Percentiles rank a stretch among this genome's conserved stretches.
Evolutionary conservation across 176 grass and related monocot genomes (phyloP).

Genomic region (Cenchrus fungigraminus): DNA sequence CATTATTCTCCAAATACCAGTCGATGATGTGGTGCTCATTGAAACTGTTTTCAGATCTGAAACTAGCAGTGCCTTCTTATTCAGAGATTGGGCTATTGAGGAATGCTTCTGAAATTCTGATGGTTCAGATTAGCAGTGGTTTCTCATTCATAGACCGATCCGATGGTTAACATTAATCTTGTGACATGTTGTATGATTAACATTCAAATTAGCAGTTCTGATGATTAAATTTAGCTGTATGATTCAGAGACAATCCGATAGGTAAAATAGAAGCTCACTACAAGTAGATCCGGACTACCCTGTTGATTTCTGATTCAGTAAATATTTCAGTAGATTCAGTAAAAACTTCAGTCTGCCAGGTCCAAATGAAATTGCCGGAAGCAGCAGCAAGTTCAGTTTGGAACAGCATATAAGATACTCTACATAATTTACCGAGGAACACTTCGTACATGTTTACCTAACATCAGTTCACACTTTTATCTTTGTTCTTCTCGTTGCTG

Average conservation of each 20-base stretch:
- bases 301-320: not conserved
- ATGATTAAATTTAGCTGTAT: not conserved
- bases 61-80: not conserved
- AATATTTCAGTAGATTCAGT: not conserved
- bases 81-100: not conserved
- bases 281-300: not conserved
- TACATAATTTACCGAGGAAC: not conserved
- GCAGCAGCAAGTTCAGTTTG: not conserved
- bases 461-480: not conserved
- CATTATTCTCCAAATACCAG: not conserved
- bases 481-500: not conserved
- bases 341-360: not conserved
- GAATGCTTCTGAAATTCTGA: not conserved
- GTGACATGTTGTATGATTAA: too few relatives aligned
- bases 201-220: conserved; percentile 3
- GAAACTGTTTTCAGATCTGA: not conserved
- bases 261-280: not conserved
- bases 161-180: not conserved
- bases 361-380: not conserved
- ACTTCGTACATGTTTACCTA: not conserved
- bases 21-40: not conserved
- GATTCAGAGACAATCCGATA: not conserved
- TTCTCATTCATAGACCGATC: not conserved
- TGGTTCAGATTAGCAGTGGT: conserved; percentile 1
- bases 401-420: not conserved